phyloP scores from a whole-genome alignment of 2,329 filamentous ascomycete genomes.

The Leptoxyphium fumago region DNA sequence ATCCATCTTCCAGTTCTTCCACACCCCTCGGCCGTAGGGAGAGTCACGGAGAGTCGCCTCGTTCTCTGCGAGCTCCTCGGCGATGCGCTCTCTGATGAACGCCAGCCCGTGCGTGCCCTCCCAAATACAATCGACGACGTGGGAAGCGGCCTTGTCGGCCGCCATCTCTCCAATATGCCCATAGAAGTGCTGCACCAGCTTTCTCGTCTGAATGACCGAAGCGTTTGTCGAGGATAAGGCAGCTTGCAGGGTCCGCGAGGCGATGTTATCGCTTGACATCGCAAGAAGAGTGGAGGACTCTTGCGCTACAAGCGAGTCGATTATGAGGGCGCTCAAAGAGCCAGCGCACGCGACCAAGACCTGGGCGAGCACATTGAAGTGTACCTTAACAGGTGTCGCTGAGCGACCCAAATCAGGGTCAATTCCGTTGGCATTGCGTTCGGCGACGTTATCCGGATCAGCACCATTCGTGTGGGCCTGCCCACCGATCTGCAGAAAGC shows the following conservation, averaged over 20 bases:
- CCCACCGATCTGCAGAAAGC: conserved; percentile 44
- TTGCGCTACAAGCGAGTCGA: conserved; percentile 40
- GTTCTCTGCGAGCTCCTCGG: conserved; percentile 44
- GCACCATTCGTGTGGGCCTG: conserved; percentile 3
- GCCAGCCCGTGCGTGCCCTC: conserved; percentile 46
- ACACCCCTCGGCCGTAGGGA: conserved; percentile 50
- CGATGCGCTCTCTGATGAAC: conserved; percentile 53
- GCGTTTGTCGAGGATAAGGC: conserved; percentile 42
- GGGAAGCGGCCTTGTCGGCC: conserved; percentile 47
- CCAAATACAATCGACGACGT: conserved; percentile 54
- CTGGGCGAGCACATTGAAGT: conserved; percentile 71
- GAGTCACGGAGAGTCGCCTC: conserved; percentile 50
- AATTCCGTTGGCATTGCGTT: neutral
- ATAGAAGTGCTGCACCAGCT: conserved; percentile 49
- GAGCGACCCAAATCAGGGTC: conserved; percentile 8
- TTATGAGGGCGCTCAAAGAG: conserved; percentile 52
- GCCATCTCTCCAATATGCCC: conserved; percentile 46
- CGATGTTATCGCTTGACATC: conserved; percentile 47
- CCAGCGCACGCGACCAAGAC: conserved; percentile 64
- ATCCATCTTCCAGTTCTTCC: conserved; percentile 64
- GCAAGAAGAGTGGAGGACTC: conserved; percentile 37
- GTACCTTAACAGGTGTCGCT: conserved; percentile 28
- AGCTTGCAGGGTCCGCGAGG: conserved; percentile 50
- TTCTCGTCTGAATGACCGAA: conserved; percentile 43
- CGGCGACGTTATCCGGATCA: conserved; percentile 1